phyloP scores from a whole-genome alignment of 768 basidiomycete species.

The Macrolepiota dolichaula region DNA sequence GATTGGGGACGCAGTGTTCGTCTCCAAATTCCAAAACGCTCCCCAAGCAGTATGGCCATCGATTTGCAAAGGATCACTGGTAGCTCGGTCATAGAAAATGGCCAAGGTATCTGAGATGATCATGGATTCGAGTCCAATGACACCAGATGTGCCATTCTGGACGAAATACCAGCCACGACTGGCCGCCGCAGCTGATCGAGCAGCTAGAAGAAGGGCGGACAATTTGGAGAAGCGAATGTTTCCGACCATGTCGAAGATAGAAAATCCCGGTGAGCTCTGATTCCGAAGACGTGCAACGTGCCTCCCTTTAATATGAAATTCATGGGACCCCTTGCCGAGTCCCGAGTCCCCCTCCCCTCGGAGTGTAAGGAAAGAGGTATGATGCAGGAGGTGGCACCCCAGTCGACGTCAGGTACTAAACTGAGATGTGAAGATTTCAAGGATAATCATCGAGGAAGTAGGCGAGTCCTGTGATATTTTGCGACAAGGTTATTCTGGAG shows the following conservation, averaged over 20 bases:
- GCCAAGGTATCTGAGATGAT: slow-evolving; percentile 27
- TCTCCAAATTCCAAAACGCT: slow-evolving; percentile 39
- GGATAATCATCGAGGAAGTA: background rate
- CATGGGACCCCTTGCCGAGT: background rate
- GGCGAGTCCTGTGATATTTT: no score
- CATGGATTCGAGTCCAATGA: slow-evolving; percentile 25
- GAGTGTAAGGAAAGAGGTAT: background rate
- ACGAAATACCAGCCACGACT: slow-evolving; percentile 23
- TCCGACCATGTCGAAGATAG: background rate
- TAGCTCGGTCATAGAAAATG: slow-evolving; percentile 25
- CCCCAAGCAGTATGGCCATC: slow-evolving; percentile 44
- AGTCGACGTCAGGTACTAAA: background rate
- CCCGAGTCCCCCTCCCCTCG: background rate
- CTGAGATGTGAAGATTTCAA: background rate
- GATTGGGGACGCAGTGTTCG: slow-evolving; percentile 32
- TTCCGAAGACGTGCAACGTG: background rate
- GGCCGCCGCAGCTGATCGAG: slow-evolving; percentile 1
- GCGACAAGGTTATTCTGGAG: no score
- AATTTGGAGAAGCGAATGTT: background rate
- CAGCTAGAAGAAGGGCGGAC: background rate
- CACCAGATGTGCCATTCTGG: slow-evolving; percentile 26
- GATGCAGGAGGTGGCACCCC: background rate
- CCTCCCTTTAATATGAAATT: background rate
- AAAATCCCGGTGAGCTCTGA: background rate
- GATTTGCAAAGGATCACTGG: slow-evolving; percentile 37